These are phyloP conservation scores for Paraphaeosphaeria sporulosa DNA, from an alignment of 2,329 filamentous ascomycete species.

Conservation along the genomic window DNA sequence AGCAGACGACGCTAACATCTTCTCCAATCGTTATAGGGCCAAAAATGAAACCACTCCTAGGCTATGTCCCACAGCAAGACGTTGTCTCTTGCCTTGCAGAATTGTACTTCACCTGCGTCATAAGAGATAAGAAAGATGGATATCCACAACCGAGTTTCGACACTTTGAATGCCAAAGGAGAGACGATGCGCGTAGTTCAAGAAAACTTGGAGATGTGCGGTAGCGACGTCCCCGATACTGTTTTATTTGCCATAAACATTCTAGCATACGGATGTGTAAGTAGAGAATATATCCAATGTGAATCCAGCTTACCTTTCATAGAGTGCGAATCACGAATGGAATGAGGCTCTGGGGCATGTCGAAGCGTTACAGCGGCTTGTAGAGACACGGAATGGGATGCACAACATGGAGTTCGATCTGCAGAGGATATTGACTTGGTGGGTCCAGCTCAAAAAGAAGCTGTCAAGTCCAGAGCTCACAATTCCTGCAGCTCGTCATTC, in stretches of 20 bases:
- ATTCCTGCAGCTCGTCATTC: constrained; percentile 21
- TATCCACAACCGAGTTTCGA: constrained; percentile 24
- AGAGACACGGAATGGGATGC: constrained; percentile 23
- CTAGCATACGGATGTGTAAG: constrained; percentile 31
- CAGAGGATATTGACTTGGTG: constrained; percentile 28
- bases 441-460: not conserved
- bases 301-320: constrained; percentile 10
- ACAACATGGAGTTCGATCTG: constrained; percentile 27
- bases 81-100: constrained; percentile 22
- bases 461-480: not conserved
- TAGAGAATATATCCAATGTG: not conserved
- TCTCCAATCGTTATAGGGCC: constrained; percentile 14
- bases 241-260: constrained; percentile 24
- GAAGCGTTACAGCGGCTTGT: constrained; percentile 27
- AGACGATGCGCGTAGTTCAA: constrained; percentile 26
- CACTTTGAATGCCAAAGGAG: constrained; percentile 27
- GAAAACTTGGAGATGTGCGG: constrained; percentile 23
- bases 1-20: not conserved
- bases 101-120: constrained; percentile 19
- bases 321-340: constrained; percentile 27
- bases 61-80: constrained; percentile 19
- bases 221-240: constrained; percentile 25
- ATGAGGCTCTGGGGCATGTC: constrained; percentile 25
- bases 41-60: constrained; percentile 16
- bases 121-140: constrained; percentile 21